Base-by-base conservation (phyloP, 495 filamentous ascomycete species). In the Penicillium alfredii region DNA sequence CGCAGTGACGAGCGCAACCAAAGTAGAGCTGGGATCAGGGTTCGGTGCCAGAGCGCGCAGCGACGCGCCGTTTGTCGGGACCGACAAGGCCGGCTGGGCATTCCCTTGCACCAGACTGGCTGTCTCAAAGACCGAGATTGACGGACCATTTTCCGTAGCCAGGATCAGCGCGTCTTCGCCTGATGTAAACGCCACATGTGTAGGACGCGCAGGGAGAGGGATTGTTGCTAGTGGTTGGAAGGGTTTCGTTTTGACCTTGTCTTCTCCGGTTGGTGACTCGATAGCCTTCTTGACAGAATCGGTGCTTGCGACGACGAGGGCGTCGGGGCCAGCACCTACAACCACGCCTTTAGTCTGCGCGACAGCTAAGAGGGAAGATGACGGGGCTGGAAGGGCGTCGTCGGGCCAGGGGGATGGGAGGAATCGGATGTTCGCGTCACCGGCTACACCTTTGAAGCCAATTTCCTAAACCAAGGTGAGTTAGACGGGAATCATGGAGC, bases 101-200 rank as follows among this genome's bases (percentile, higher is more conserved):
- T 72, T 76, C 8, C 78, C 81, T 36, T 80, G 69, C 33, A 73
- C 52, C 12, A 97, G 63, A 11, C 68, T 64, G 26, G 78, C 61
- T 11, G 85, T 78, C 26, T 88, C 72, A 55, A 92, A 96, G 10
- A 95, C 77, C 2, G 82, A 84, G 23, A 99, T 64, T 7, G 88
- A 87, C 17, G 87, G 79, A 4, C 88, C 86, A 40, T 72, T 72
- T 55, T 94, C 86, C 6, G 86, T 88, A 4, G 84, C 84, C 9
- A 97, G 63, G 13, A 95, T 76, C 30, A 99, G 67, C 38, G 81
- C 88, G 34, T 76, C 76, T 54, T 95, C 93, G 47, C 87, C 81
- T 30, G 84, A 76, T 0, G 86, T 87, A 51, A 97, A 99, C 16
- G 81, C 83, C 6, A 97, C 71, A 58, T 99, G 93, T 4, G 87